Conservation (phyloP, 192 early-diverging fungal species). For the Geranomyces variabilis region DNA sequence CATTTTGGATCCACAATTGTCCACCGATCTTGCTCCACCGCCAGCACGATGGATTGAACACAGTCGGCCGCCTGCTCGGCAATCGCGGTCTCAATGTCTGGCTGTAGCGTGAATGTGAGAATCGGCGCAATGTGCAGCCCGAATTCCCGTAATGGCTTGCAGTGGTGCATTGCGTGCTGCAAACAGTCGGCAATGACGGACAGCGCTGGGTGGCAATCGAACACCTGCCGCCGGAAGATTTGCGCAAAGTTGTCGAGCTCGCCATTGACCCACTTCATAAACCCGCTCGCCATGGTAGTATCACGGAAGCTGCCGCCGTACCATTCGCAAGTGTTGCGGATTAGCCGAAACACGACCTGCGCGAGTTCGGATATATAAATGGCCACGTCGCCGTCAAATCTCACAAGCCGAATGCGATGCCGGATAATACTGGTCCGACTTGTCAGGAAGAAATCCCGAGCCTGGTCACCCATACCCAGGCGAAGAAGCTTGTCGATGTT, state of each 20-base stretch:
- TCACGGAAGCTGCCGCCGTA: constrained; percentile 87
- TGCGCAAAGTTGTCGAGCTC: constrained; percentile 84
- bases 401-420: constrained; percentile 77
- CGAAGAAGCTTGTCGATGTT: constrained; percentile 80
- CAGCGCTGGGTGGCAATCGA: constrained; percentile 76
- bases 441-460: constrained; percentile 83
- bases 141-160: constrained; percentile 75
- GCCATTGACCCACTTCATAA: constrained; percentile 89
- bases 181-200: constrained; percentile 84
- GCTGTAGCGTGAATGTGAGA: constrained; percentile 77
- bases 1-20: constrained; percentile 47
- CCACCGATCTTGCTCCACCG: constrained; percentile 72
- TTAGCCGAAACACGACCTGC: constrained; percentile 84
- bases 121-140: constrained; percentile 86
- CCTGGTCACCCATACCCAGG: constrained; percentile 77
- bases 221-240: constrained; percentile 89
- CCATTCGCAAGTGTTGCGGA: constrained; percentile 97
- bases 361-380: constrained; percentile 76
- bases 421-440: constrained; percentile 78
- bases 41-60: constrained; percentile 64
- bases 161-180: constrained; percentile 74
- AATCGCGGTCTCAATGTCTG: constrained; percentile 73
- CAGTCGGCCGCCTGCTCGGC: constrained; percentile 68
- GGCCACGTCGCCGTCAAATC: constrained; percentile 86
- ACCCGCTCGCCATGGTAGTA: constrained; percentile 84